Percentiles rank a stretch among this genome's conserved stretches.
These are phyloP conservation scores for Pseudocercospora pini-densiflorae DNA, from an alignment of 2,329 filamentous ascomycete species.

Conservation along the genomic window DNA sequence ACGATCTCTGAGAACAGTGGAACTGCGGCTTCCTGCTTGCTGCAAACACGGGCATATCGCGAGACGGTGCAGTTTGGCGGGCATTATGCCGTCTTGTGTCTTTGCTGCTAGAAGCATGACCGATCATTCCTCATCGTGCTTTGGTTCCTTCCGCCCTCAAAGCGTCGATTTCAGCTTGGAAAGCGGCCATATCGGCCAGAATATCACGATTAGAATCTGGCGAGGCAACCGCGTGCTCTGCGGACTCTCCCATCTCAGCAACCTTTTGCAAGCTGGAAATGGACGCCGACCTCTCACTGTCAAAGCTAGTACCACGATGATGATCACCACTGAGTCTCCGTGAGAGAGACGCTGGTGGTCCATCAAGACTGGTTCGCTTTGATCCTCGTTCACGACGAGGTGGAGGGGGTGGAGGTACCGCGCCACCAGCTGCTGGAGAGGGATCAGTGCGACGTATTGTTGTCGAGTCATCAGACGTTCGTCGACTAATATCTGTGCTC, in stretches of 20 bases:
- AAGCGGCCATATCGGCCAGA: conserved; percentile 38
- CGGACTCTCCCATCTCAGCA: conserved; percentile 20
- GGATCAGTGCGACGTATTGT: conserved; percentile 16
- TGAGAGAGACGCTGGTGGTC: conserved; percentile 18
- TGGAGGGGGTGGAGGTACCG: conserved; percentile 37
- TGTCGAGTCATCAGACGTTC: conserved; percentile 25
- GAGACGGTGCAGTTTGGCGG: background rate
- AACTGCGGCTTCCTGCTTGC: background rate
- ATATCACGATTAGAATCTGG: conserved; percentile 29
- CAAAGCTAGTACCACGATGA: conserved; percentile 31
- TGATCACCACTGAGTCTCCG: conserved; percentile 24
- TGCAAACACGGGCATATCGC: background rate
- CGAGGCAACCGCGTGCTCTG: conserved; percentile 16
- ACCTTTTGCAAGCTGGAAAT: conserved; percentile 30
- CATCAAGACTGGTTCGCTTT: conserved; percentile 33
- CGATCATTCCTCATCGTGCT: conserved; percentile 9
- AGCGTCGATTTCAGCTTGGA: conserved; percentile 40
- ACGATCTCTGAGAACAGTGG: background rate
- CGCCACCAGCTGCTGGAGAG: conserved; percentile 6
- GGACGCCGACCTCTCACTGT: conserved; percentile 30
- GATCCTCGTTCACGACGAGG: conserved; percentile 33
- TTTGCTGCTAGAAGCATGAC: too few relatives aligned
- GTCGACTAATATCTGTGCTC: conserved; percentile 26
- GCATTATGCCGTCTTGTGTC: background rate
- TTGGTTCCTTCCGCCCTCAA: conserved; percentile 24